Base-by-base conservation (phyloP, 352 stramenopile species). In the Aphanomyces astaci region DNA sequence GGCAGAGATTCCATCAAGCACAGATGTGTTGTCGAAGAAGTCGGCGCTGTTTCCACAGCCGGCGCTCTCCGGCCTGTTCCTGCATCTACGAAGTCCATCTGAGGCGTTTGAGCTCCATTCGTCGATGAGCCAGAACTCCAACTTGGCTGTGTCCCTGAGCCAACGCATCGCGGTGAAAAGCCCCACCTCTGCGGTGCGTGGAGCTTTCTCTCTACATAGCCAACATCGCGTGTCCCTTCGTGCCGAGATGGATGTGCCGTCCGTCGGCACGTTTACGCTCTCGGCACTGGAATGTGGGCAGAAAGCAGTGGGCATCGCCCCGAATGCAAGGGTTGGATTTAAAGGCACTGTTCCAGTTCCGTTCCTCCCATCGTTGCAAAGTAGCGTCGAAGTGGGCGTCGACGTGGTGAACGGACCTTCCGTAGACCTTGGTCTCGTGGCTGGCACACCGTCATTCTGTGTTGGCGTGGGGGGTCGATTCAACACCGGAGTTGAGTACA, bases 311-410 rank as follows among this genome's bases (percentile, higher is more conserved):
- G 62, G 62, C 31, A 68, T 52, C 17, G 39, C 62, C n/a, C 43
- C 62, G 27, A 68, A 68, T 45, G 62, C 62, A 10, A 68, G 46
- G 43, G 33, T 68, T 39, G 62, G 62, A 11, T 68, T 68, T 27
- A 68, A 68, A 49, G 62, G 62, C 46, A 24, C 25, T 11, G 28
- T 19, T 30, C 17, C 7, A 7, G n/a, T 64, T n/a, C 56, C 56
- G 25, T 54, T 36, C 36, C 7, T 53, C 7, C 30, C 56, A 27
- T 40, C 46, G 19, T 9, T 68, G 19, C 27, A 59, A 31, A 68
- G 30, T 19, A 30, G 32, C 28, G 27, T 68, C 24, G 62, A 68
- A 60, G 4, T 52, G 0, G 62, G 39, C n/a, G 62, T 68, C 10
- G 62, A 68, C 27, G 40, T 68, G 22, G 62, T 48, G 13, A 68